Conservation (phyloP, 176 grass and related monocot genomes). For the Zea luxurians region DNA sequence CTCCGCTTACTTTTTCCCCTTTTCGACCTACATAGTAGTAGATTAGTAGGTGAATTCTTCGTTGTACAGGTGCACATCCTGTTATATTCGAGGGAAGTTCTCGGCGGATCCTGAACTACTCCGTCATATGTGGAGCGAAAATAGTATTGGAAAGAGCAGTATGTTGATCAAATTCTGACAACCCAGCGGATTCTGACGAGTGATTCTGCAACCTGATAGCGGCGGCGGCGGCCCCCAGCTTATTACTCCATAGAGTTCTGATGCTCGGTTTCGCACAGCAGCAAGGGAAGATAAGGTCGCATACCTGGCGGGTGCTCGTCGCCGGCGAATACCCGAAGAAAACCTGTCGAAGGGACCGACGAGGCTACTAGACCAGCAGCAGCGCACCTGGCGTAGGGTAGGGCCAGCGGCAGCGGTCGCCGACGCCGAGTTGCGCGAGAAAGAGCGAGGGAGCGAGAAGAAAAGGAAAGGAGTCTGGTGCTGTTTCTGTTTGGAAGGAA, state of each 20-base stretch:
- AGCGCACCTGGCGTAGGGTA: neutral
- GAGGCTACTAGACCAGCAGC: neutral
- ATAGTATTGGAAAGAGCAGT: neutral
- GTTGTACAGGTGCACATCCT: neutral
- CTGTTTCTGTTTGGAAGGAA: neutral
- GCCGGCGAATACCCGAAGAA: neutral
- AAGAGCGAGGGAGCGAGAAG: neutral
- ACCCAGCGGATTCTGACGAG: neutral
- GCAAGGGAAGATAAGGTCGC: neutral
- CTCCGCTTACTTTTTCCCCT: neutral
- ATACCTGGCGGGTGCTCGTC: slow-evolving; percentile 1
- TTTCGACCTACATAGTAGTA: slow-evolving; percentile 15
- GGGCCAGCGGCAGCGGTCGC: neutral
- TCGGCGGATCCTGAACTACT: slow-evolving; percentile 8
- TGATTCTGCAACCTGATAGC: neutral
- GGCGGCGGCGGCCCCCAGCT: neutral
- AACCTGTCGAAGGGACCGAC: neutral
- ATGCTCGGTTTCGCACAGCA: neutral
- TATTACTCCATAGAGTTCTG: neutral
- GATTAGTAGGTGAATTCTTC: neutral
- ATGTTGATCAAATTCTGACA: neutral
- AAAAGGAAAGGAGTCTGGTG: neutral
- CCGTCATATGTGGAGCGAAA: neutral
- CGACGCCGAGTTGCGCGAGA: neutral
- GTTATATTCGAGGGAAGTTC: neutral